A percentile compares a stretch with the other conserved stretches of the same genome.
Conservation (phyloP, 2,329 filamentous ascomycete genomes). For the Simplicillium sp. region DNA sequence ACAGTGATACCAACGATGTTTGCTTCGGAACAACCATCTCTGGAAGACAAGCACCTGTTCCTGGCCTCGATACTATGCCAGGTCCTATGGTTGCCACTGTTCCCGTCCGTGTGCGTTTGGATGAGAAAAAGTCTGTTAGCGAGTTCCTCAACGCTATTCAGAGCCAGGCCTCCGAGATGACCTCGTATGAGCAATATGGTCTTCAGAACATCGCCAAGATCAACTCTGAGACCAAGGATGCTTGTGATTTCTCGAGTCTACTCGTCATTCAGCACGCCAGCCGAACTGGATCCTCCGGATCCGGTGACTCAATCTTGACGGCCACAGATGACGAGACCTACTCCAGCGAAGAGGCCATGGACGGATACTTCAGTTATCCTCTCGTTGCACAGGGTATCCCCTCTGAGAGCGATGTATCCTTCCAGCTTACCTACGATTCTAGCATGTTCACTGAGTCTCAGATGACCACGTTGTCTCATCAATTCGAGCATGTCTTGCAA, state of each 20-base stretch:
- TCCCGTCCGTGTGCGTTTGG: constrained; percentile 35
- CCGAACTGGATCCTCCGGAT: not conserved
- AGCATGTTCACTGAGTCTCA: constrained; percentile 9
- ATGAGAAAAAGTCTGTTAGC: constrained; percentile 24
- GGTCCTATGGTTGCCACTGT: constrained; percentile 47
- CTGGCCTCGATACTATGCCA: constrained; percentile 36
- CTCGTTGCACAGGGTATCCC: constrained; percentile 13
- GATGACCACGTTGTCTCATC: constrained; percentile 5
- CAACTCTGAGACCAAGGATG: not conserved
- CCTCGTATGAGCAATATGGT: constrained; percentile 18
- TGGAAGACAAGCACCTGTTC: constrained; percentile 33
- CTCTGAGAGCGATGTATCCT: not conserved
- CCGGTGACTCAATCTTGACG: constrained; percentile 1
- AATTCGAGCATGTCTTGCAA: constrained; percentile 9
- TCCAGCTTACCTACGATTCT: constrained; percentile 10
- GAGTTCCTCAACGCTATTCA: constrained; percentile 32
- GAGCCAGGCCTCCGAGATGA: constrained; percentile 12
- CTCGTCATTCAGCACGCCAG: constrained; percentile 16
- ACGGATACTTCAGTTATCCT: constrained; percentile 14
- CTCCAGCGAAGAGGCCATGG: not conserved
- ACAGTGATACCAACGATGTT: constrained; percentile 36
- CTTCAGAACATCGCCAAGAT: constrained; percentile 18
- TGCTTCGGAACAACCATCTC: constrained; percentile 47
- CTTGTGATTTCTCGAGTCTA: constrained; percentile 17
- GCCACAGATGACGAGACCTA: constrained; percentile 4